phyloP scores from a whole-genome alignment of 139 green algal genomes.

The Diplosphaera chodatii region DNA sequence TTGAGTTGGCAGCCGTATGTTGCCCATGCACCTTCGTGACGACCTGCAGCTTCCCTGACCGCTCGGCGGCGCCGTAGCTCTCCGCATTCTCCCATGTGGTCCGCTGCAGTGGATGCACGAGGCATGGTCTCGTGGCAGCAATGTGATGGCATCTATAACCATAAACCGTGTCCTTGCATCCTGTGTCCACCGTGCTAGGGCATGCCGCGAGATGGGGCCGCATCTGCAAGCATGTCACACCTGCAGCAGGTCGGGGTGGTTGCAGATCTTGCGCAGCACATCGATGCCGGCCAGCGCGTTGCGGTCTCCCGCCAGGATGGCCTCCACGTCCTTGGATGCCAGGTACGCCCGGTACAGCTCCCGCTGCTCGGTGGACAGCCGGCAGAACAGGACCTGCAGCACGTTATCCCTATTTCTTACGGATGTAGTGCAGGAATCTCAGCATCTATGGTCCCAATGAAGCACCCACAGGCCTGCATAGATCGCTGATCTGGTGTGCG shows the following conservation, averaged over 20 bases:
- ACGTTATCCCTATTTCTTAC: no score
- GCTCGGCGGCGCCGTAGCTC: constrained; percentile 54
- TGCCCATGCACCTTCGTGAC: constrained; percentile 21
- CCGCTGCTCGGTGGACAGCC: constrained; percentile 73
- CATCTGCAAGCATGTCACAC: neutral
- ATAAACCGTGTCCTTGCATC: no score
- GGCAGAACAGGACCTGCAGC: constrained; percentile 86
- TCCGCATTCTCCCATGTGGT: constrained; percentile 31
- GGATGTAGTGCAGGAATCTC: no score
- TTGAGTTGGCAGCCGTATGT: no score
- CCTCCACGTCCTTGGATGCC: constrained; percentile 51
- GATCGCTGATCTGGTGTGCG: no score
- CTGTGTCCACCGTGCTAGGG: no score
- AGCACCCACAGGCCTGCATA: no score
- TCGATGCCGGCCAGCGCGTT: constrained; percentile 89
- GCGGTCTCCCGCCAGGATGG: constrained; percentile 51
- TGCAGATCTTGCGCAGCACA: constrained; percentile 96
- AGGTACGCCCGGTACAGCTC: constrained; percentile 86
- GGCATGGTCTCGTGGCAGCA: no score
- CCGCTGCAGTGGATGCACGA: constrained; percentile 29
- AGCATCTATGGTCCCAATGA: no score
- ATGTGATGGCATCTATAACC: no score
- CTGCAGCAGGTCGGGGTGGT: constrained; percentile 93
- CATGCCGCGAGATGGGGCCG: no score
- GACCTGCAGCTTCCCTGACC: constrained; percentile 84